Percentiles rank a stretch among this genome's conserved stretches.
Conservation (phyloP, 192 early-diverging fungal genomes). For the Podila clonocystis region DNA sequence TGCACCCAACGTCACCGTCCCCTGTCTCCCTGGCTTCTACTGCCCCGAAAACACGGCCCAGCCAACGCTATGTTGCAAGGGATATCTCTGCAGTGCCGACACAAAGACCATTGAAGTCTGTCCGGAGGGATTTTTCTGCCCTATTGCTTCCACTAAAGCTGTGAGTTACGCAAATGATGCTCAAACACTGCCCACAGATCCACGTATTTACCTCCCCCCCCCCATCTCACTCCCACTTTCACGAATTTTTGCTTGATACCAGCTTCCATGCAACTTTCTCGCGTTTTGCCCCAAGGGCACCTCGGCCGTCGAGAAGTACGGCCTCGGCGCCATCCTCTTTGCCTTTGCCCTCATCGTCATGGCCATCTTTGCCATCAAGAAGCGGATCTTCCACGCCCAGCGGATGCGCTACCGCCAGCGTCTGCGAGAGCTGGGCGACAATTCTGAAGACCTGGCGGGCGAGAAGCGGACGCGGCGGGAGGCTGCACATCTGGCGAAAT, state of each 20-base stretch:
- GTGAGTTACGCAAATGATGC: slow-evolving; percentile 14
- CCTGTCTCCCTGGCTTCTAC: slow-evolving; percentile 50
- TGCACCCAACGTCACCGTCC: slow-evolving; percentile 29
- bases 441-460: slow-evolving; percentile 15
- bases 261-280: slow-evolving; percentile 33
- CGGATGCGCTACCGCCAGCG: slow-evolving; percentile 25
- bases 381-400: slow-evolving; percentile 31
- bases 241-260: background rate
- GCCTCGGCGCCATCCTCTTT: slow-evolving; percentile 26
- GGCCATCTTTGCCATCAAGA: slow-evolving; percentile 42
- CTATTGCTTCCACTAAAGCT: slow-evolving; percentile 18
- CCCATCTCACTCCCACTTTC: background rate
- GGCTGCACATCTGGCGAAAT: slow-evolving; percentile 21
- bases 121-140: slow-evolving; percentile 50
- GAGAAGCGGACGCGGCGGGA: slow-evolving; percentile 28
- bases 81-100: slow-evolving; percentile 63
- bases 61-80: slow-evolving; percentile 67
- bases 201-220: background rate
- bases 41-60: slow-evolving; percentile 62
- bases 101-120: slow-evolving; percentile 56
- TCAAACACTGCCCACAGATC: too few relatives aligned
- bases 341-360: slow-evolving; percentile 25
- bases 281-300: slow-evolving; percentile 50
- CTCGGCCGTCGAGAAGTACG: slow-evolving; percentile 32
- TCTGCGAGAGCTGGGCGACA: slow-evolving; percentile 29